A percentile compares a stretch with the other conserved stretches of the same genome.
These are phyloP conservation scores for Plasmodium malariae DNA, from an alignment of 169 alveolate genomes.

Conservation along the genomic window DNA sequence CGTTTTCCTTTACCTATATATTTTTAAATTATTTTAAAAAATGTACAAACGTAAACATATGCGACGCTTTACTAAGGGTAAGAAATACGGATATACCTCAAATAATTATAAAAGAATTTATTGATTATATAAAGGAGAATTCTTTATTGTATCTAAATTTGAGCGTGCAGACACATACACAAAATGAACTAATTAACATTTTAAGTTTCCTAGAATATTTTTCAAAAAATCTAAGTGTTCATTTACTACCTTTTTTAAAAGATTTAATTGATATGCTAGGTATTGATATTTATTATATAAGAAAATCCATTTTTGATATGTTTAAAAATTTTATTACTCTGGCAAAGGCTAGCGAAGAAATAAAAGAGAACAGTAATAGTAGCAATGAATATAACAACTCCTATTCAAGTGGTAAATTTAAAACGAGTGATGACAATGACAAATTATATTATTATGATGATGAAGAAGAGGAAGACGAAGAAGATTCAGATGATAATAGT, in stretches of 20 bases:
- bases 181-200: slow-evolving; percentile 48
- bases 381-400: neutral
- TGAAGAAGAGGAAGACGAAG: neutral
- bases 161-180: slow-evolving; percentile 60
- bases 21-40: slow-evolving; percentile 77
- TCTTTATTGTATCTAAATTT: slow-evolving; percentile 76
- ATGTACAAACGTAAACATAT: slow-evolving; percentile 74
- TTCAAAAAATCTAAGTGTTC: slow-evolving; percentile 65
- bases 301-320: slow-evolving; percentile 61
- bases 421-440: neutral
- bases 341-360: slow-evolving; percentile 62
- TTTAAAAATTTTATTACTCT: slow-evolving; percentile 70
- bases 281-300: slow-evolving; percentile 59
- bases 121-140: slow-evolving; percentile 74
- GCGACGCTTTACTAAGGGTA: slow-evolving; percentile 79
- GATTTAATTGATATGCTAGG: slow-evolving; percentile 67
- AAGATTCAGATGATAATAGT: neutral
- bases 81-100: slow-evolving; percentile 77
- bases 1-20: slow-evolving; percentile 58
- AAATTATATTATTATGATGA: slow-evolving; percentile 7
- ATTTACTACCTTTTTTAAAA: slow-evolving; percentile 41
- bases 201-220: slow-evolving; percentile 61
- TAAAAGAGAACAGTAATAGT: neutral
- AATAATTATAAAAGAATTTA: slow-evolving; percentile 78
- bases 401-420: neutral